A percentile compares a stretch with the other conserved stretches of the same genome.
phyloP scores from a whole-genome alignment of 2,329 filamentous ascomycete genomes.

The Xylariomycetidae sp. region DNA sequence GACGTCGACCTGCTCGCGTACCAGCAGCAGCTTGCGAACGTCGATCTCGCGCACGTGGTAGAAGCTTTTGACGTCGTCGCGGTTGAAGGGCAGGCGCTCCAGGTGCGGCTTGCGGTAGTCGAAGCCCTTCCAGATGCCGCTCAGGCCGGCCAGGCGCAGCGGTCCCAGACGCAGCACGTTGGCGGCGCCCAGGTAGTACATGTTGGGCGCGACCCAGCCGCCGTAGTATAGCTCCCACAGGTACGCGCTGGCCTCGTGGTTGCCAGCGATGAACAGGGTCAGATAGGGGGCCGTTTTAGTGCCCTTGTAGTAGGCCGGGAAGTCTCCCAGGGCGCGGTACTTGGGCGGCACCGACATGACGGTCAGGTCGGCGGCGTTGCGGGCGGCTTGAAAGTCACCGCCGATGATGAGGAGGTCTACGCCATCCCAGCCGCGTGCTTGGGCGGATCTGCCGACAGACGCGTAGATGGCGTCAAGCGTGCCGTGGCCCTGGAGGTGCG shows the following conservation, averaged over 20 bases:
- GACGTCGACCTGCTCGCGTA: slow-evolving; percentile 84
- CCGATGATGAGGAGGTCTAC: slow-evolving; percentile 92
- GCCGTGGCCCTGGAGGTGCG: slow-evolving; percentile 67
- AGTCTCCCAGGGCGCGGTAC: slow-evolving; percentile 84
- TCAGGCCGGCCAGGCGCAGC: slow-evolving; percentile 81
- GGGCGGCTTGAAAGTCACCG: slow-evolving; percentile 91
- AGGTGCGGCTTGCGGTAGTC: slow-evolving; percentile 80
- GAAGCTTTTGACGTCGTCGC: slow-evolving; percentile 69
- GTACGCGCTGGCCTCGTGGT: slow-evolving; percentile 90
- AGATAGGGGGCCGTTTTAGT: slow-evolving; percentile 71
- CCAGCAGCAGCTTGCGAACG: slow-evolving; percentile 77
- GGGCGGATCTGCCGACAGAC: slow-evolving; percentile 63
- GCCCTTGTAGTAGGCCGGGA: slow-evolving; percentile 90
- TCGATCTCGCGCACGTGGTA: slow-evolving; percentile 91
- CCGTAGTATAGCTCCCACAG: slow-evolving; percentile 92
- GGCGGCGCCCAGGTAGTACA: slow-evolving; percentile 93
- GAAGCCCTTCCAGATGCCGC: slow-evolving; percentile 90
- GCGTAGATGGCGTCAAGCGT: slow-evolving; percentile 88
- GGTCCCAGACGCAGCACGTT: slow-evolving; percentile 81
- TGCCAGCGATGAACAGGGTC: slow-evolving; percentile 88
- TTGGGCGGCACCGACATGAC: slow-evolving; percentile 87
- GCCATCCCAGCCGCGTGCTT: slow-evolving; percentile 67
- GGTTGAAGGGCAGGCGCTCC: slow-evolving; percentile 79
- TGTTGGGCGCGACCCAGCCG: slow-evolving; percentile 93
- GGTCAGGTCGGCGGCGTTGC: slow-evolving; percentile 81